Percentiles rank a stretch among this genome's conserved stretches.
phyloP scores from a whole-genome alignment of 1,139 yeast genomes.

The Kazachstania sp. region DNA sequence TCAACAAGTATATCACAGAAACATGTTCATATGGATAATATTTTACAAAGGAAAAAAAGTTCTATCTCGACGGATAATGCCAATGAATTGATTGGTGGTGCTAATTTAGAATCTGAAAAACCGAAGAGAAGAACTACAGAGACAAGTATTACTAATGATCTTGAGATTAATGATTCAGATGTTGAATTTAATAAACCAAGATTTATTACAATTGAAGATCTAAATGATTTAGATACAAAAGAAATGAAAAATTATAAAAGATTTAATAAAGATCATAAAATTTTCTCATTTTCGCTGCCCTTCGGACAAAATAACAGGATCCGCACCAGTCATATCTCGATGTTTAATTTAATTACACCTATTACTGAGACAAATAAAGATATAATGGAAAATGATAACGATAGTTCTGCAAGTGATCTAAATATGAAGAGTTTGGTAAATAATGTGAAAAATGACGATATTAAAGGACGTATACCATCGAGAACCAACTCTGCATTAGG shows the following conservation, averaged over 20 bases:
- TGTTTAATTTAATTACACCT: constrained; percentile 9
- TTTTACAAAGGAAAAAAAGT: neutral
- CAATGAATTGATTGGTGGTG: constrained; percentile 11
- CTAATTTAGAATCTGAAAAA: constrained; percentile 4
- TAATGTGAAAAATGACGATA: neutral
- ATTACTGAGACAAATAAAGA: neutral
- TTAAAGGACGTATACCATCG: neutral
- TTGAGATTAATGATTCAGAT: neutral
- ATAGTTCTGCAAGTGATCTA: neutral
- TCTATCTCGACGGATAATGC: constrained; percentile 1
- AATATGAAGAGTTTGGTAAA: neutral
- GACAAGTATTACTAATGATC: neutral
- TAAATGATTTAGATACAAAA: constrained; percentile 10
- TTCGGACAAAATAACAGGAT: constrained; percentile 29
- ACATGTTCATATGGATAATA: neutral
- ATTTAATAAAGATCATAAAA: constrained; percentile 27
- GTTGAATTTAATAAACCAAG: constrained; percentile 1
- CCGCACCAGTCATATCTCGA: constrained; percentile 2
- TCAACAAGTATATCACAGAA: neutral
- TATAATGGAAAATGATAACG: neutral
- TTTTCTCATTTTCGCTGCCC: constrained; percentile 39
- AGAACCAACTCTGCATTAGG: neutral
- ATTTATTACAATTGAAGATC: constrained; percentile 10
- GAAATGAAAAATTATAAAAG: constrained; percentile 8
- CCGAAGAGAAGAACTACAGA: neutral